Base-by-base conservation (phyloP, 306 rosid species). In the Cucumis melo region DNA sequence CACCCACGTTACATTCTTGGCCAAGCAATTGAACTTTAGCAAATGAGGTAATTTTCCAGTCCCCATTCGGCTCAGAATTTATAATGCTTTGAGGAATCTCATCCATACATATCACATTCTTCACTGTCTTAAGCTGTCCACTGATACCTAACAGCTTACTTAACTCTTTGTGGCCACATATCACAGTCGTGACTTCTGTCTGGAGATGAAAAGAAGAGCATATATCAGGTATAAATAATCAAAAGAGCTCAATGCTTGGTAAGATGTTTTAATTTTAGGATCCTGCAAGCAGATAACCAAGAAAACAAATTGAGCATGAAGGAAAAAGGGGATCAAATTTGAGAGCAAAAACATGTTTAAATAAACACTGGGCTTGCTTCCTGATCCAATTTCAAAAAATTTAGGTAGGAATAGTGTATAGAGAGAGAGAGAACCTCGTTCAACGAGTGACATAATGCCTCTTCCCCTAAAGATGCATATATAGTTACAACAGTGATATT, bases 401-500 rank as follows among this genome's bases (percentile, higher is more conserved):
- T 10, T 42, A 67, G 10, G 23, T 38, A n/a, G 73, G 46, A 66
- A 73, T 29, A 51, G 34, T 36, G 46, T 5, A 1, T 6, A 60
- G 51, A 72, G 70, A 50, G 55, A 79, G 87, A 82, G 77, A 79
- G 77, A 75, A 92, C 98, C 97, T 95, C 97, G 79, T 95, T 95
- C 83, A 95, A 82, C 6, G 95, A 95, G 71, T 95, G 92, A 82
- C 97, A 90, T 51, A 95, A 74, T 66, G 99, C 99, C 79, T 89
- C 98, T 87, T 90, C 96, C 78, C 99, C 99, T 75, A 95, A 80
- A 53, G 98, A 95, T 58, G 99, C 85, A 82, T 92, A 95, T 53
- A 92, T 92, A 48, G 99, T 95, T 77, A 95, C 99, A 59, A 95
- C 99, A 6, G 97, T 92, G 83, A 90, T 83, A 78, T 90, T 92